phyloP scores from a whole-genome alignment of 345 rosid genomes.

The Gossypium australe region DNA sequence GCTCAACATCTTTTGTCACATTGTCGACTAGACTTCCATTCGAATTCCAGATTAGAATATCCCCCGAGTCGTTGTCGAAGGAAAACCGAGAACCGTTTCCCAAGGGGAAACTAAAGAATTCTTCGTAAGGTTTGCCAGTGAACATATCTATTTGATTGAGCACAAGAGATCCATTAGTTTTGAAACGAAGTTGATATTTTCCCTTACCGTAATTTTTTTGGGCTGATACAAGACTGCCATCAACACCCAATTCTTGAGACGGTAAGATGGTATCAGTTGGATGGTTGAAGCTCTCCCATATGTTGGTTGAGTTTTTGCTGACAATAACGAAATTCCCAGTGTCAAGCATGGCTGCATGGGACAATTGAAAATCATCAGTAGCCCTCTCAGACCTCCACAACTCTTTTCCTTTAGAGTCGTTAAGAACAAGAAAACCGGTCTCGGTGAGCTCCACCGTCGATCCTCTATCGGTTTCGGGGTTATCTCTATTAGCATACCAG shows the following conservation, averaged over 20 bases:
- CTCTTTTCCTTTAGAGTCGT: neutral
- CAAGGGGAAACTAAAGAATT: neutral
- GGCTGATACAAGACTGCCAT: neutral
- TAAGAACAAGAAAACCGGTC: neutral
- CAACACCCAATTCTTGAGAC: slow-evolving; percentile 18
- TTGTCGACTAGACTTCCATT: neutral
- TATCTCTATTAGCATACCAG: slow-evolving; percentile 9
- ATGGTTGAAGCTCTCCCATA: slow-evolving; percentile 39
- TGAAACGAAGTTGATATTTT: slow-evolving; percentile 12
- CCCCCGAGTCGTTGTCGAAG: slow-evolving; percentile 3
- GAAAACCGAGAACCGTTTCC: neutral
- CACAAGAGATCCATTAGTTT: neutral
- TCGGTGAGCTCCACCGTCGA: neutral
- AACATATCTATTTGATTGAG: slow-evolving; percentile 16
- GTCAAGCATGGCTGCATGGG: slow-evolving; percentile 16
- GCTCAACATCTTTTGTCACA: neutral
- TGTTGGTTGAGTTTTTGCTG: neutral
- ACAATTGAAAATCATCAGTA: neutral
- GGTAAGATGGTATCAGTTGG: slow-evolving; percentile 42
- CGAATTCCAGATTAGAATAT: neutral
- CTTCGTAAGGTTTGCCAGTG: neutral
- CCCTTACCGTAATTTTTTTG: neutral
- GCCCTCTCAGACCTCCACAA: neutral
- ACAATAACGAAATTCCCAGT: slow-evolving; percentile 35
- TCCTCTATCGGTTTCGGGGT: neutral